Evolutionary conservation across 2,329 filamentous ascomycete species (phyloP).

Genomic region (Zopfia rhizophila): DNA sequence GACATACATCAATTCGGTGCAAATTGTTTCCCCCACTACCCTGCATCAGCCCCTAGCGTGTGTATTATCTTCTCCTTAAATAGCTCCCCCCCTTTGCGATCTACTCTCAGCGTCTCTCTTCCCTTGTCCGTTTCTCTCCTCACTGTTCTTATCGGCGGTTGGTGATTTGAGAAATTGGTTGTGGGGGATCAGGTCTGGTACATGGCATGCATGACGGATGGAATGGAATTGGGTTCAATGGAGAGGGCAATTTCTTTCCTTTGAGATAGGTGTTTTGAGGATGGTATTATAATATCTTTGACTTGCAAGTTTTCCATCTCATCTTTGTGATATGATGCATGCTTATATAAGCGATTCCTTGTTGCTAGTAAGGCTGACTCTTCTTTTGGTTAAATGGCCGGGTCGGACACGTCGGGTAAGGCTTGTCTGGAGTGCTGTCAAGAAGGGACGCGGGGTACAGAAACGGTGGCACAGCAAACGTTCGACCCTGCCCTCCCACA

Average conservation of each 20-base stretch:
- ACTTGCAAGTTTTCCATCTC: no score
- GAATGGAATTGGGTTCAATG: slow-evolving; percentile 19
- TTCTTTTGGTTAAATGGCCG: no score
- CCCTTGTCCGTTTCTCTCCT: slow-evolving; percentile 25
- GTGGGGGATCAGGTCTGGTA: slow-evolving; percentile 9
- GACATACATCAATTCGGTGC: slow-evolving; percentile 11
- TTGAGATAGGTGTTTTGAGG: slow-evolving; percentile 26
- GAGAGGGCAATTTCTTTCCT: slow-evolving; percentile 17
- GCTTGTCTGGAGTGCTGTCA: no score
- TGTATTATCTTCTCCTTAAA: slow-evolving; percentile 42
- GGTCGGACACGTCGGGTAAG: no score
- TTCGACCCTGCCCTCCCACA: no score
- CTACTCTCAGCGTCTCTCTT: slow-evolving; percentile 35
- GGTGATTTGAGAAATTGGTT: slow-evolving; percentile 16
- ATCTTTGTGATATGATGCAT: no score
- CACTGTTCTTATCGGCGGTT: no score
- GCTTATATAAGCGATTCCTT: no score
- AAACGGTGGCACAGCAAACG: no score
- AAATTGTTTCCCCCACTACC: slow-evolving; percentile 36
- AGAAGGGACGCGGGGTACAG: no score
- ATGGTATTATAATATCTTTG: slow-evolving; percentile 31
- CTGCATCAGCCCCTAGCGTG: slow-evolving; percentile 17
- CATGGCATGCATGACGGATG: slow-evolving; percentile 25
- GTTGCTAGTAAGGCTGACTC: no score
- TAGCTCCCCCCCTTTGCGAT: slow-evolving; percentile 32